Base-by-base conservation (phyloP, 2,329 filamentous ascomycete species). In the Cladosporium sp. region DNA sequence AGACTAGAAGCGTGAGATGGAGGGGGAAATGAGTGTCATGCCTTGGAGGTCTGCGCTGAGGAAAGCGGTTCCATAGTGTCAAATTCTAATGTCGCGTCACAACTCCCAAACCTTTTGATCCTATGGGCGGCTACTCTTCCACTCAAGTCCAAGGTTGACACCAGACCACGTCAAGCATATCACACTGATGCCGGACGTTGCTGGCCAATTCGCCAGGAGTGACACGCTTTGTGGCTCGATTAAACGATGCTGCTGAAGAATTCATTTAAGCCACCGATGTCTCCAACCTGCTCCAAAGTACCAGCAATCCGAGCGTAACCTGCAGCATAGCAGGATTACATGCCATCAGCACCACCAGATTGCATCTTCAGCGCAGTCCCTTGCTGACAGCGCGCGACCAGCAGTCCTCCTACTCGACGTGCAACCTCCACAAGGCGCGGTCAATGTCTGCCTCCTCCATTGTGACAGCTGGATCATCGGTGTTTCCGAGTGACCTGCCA, bases 341-440 rank as follows among this genome's bases (percentile, higher is more conserved):
- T 41, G 38, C 38, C 38, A 41, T 41, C 38, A 41, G 14, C 4
- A n/a, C 14, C 15, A 41, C 15, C 14, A 41, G 2, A 7, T 41
- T 18, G 18, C 38, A 44, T 15, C 21, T 24, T 5, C 4, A 21
- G 41, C n/a, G 10, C n/a, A 21, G 41, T 21, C 41, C 2, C 2
- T 4, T 47, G n/a, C 41, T 6, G 14, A 11, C 10, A 21, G 7
- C n/a, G 3, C 41, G 41, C n/a, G 2, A 8, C n/a, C 41, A 47
- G 2, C 8, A 21, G n/a, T 12, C 41, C 41, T 21, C 15, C 57
- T 59, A 59, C 5, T 58, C 64, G 8, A 62, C n/a, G 11, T 18
- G 32, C 47, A 62, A 24, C n/a, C 59, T 62, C 59, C 59, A 62
- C n/a, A 62, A 28, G 1, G 41, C n/a, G 34, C 30, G 47, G 14